phyloP scores from a whole-genome alignment of 164 flowering plant genomes.

The Brasenia schreberi region DNA sequence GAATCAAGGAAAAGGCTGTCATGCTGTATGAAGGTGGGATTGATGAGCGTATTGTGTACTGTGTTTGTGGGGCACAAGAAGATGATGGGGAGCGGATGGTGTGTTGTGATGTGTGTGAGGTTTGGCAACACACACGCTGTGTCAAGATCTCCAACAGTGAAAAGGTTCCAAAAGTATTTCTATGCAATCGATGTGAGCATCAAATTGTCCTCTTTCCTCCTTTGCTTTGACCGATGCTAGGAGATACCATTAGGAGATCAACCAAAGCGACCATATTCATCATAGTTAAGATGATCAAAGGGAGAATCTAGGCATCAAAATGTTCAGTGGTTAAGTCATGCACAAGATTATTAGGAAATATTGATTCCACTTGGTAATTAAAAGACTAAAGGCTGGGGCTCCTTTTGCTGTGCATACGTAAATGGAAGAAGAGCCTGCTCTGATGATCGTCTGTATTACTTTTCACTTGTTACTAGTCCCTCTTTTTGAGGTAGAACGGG shows the following conservation, averaged over 20 bases:
- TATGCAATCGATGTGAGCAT: constrained; percentile 66
- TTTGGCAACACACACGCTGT: constrained; percentile 79
- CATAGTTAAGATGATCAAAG: too few relatives aligned
- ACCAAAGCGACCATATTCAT: too few relatives aligned
- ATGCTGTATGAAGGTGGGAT: constrained; percentile 14
- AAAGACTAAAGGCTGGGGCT: too few relatives aligned
- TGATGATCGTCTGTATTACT: too few relatives aligned
- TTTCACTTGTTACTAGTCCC: too few relatives aligned
- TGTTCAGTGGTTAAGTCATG: too few relatives aligned
- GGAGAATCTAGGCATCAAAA: too few relatives aligned
- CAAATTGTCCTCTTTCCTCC: constrained; percentile 44
- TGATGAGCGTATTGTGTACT: constrained; percentile 29
- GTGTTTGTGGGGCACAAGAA: constrained; percentile 65
- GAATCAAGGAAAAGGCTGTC: constrained; percentile 5
- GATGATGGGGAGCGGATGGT: constrained; percentile 88
- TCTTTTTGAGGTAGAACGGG: too few relatives aligned
- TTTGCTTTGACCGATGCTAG: constrained; percentile 18
- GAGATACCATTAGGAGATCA: background rate
- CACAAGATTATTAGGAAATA: too few relatives aligned
- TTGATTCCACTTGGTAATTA: too few relatives aligned
- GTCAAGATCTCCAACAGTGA: constrained; percentile 34
- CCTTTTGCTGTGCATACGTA: too few relatives aligned
- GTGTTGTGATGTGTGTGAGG: constrained; percentile 78
- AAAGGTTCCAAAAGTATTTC: constrained; percentile 52
- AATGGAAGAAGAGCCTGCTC: too few relatives aligned